Evolutionary conservation across 169 alveolate genomes (phyloP).

Genomic region (Plasmodium gallinaceum): DNA sequence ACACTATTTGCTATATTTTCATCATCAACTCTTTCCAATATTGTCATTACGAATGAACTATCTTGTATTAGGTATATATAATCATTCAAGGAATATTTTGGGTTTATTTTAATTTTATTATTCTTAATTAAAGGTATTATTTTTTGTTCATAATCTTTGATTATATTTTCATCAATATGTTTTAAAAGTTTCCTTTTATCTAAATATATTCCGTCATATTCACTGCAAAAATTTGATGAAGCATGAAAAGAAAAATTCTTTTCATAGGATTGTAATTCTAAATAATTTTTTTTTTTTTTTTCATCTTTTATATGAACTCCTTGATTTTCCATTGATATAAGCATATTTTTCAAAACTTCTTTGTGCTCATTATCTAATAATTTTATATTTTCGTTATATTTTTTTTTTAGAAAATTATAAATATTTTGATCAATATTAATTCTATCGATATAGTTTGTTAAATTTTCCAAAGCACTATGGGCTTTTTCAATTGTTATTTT

Average conservation of each 20-base stretch:
- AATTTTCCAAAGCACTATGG: conserved; percentile 79
- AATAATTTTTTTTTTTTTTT: conserved; percentile 50
- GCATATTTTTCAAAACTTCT: conserved; percentile 83
- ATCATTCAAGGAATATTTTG: conserved; percentile 4
- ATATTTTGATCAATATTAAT: conserved; percentile 81
- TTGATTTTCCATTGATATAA: conserved; percentile 85
- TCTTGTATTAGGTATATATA: conserved; percentile 53
- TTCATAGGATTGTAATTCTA: conserved; percentile 68
- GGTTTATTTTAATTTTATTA: conserved; percentile 12
- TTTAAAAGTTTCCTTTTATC: conserved; percentile 41
- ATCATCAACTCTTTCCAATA: conserved; percentile 61
- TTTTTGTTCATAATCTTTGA: conserved; percentile 62
- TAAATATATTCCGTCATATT: conserved; percentile 51
- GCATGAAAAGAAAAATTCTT: conserved; percentile 51
- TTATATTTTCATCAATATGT: conserved; percentile 48
- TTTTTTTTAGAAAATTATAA: conserved; percentile 78
- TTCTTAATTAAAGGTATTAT: conserved; percentile 48
- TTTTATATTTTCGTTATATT: conserved; percentile 65
- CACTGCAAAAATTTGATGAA: conserved; percentile 26
- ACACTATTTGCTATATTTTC: conserved; percentile 14
- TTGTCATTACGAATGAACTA: conserved; percentile 41
- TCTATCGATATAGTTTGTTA: conserved; percentile 79
- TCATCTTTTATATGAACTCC: conserved; percentile 82
- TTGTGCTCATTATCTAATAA: conserved; percentile 78
- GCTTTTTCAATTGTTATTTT: conserved; percentile 81